Base-by-base conservation (phyloP, 1,284 basidiomycete species). In the Cerioporus squamosus region DNA sequence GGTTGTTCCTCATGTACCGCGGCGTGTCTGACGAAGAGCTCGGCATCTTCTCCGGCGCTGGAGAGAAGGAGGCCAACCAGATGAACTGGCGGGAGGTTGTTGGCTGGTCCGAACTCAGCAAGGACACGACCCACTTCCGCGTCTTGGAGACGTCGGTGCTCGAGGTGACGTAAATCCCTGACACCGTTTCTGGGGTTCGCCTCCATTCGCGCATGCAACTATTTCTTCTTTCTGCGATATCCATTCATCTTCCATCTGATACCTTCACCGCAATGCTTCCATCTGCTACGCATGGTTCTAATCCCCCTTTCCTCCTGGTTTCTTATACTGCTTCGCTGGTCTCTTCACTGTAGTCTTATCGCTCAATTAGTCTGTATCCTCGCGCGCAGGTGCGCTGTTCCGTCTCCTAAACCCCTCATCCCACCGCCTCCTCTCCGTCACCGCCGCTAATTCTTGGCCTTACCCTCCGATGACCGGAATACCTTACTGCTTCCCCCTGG, bases 1-100 rank as follows among this genome's bases (percentile, higher is more conserved):
- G 91, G 22, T 74, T 93, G 24, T 93, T 93, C 78, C 80, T 93
- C 54, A 90, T 93, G 72, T 93, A 86, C 75, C 86, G 90, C 31
- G 91, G 91, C 0, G 73, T 93, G 23, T 80, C 80, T n/a, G 91
- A 93, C 62, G 91, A 93, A 53, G 91, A 93, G 59, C 75, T 90
- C 59, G 81, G 81, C 22, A 71, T 83, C 29, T 93, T 92, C 69
- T 82, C 83, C 4, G 86, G 82, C n/a, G 85, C 90, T 3, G 90
- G 91, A 8, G 91, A 92, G 75, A 93, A 93, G 74, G 91, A 93
- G 70, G 91, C 90, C 22, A 88, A 90, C 61, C 74, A 78, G 17
- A 80, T 81, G 63, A 91, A 93, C 72, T 93, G 91, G 91, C 78
- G 89, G 56, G 87, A 90, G 66, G 73, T 86, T 33, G 83, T 92